Base-by-base conservation (phyloP, 176 grass and related monocot genomes). In the Triticum dicoccoides region DNA sequence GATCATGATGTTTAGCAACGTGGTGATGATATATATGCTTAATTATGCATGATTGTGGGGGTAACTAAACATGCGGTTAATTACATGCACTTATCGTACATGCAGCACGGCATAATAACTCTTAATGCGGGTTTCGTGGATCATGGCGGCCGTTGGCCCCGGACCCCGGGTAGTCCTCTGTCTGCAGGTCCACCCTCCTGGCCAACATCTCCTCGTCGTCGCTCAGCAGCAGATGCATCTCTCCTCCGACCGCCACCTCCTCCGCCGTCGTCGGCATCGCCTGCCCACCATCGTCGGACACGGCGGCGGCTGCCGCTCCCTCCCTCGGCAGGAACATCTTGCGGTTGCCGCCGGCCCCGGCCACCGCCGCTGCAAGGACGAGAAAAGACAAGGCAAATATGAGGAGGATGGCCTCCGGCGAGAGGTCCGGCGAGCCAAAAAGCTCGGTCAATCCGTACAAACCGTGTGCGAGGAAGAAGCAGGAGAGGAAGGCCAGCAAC, bases 141-240 rank as follows among this genome's bases (percentile, higher is more conserved):
- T 96, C 89, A 64, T 93, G 94, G 56, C 91, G 91, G 77, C 74
- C 81, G 87, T 96, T 96, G 24, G 94, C 62, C 9, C 89, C 87
- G 5, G 94, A 93, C 15, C 84, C 84, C 2, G 87, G 94, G 79
- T 96, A 96, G 69, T 93, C 94, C 30, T 96, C 76, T 80, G 85
- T 91, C 79, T 96, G 89, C 72, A 96, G n/a, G 15, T 80, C 87
- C 82, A 91, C 51, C 86, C 91, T 83, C 82, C 82, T 88, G 9
- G 35, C 47, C 78, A 35, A 8, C 42, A 34, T 30, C 18, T 83
- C 34, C 39, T 54, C 61, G 62, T 87, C 75, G 67, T 61, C 85
- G 45, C 61, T 44, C 23, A 86, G 58, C 35, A 8, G 64, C 78
- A 74, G 71, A 14, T 37, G 44, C n/a, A 56, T 9, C 45, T 80